Base-by-base conservation (phyloP, 2,329 filamentous ascomycete genomes). In the Dactylellina drechsleri region DNA sequence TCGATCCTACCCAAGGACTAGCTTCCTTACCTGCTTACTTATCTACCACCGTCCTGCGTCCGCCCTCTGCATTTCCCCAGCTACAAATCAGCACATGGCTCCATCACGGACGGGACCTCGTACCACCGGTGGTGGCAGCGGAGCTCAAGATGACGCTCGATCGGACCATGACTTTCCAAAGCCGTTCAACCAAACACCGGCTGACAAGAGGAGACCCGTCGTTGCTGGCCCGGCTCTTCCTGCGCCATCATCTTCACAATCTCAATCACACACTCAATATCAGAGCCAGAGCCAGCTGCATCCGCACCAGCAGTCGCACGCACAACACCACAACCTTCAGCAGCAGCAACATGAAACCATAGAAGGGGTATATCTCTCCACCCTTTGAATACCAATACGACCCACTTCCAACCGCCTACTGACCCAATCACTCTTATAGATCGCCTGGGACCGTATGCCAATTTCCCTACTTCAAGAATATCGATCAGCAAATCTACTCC, bases 401-500 rank as follows among this genome's bases (percentile, higher is more conserved):
- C n/a, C n/a, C n/a, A n/a, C 16, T 16, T 16, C n/a, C 6, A 16
- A 40, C 13, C 31, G 10, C 50, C 28, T 16, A 18, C 26, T 16
- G 23, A 50, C 15, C 47, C n/a, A 36, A 1, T 18, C 4, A 45
- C 16, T 28, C 12, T 65, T 84, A 85, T n/a, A n/a, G 78, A 84
- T 79, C 53, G 67, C 66, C 36, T 79, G 78, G 78, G 73, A 84
- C 76, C 82, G 83, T 58, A 80, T 85, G 64, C 81, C 85, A 59
- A 83, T 86, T 66, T 75, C 77, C 57, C 84, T 91, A 56, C 87
- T 95, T 58, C 90, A 93, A 80, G 85, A 86, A 77, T 95, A 95
- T 84, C 88, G 91, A 77, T 87, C 90, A 80, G 86, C 90, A 77
- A 89, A 93, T 83, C 87, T 87, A 72, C 85, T 95, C 79, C 86